phyloP scores from a whole-genome alignment of 1,284 basidiomycete species.

The Fomitopsis palustris region DNA sequence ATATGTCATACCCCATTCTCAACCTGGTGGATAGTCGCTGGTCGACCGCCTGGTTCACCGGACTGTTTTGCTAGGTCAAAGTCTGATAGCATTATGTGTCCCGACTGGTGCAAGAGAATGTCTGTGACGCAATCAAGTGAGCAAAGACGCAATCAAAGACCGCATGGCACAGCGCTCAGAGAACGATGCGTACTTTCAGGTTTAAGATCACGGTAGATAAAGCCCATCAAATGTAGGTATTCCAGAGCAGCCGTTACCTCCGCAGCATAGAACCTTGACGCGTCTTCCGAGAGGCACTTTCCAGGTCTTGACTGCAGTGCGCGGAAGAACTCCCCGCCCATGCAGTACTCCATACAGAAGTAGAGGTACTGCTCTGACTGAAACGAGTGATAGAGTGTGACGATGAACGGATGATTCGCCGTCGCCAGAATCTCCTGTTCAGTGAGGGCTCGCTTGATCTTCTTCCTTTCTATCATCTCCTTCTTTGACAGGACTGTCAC shows the following conservation, averaged over 20 bases:
- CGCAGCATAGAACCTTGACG: slow-evolving; percentile 96
- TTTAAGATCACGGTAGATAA: slow-evolving; percentile 99
- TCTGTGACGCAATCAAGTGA: slow-evolving; percentile 46
- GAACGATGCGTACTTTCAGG: slow-evolving; percentile 83
- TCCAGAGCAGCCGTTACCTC: slow-evolving; percentile 98
- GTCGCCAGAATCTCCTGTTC: slow-evolving; percentile 97
- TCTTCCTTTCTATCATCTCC: slow-evolving; percentile 98
- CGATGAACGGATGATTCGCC: slow-evolving; percentile 97
- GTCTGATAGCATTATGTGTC: slow-evolving; percentile 99
- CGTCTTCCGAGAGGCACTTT: slow-evolving; percentile 94
- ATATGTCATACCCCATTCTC: slow-evolving; percentile 74
- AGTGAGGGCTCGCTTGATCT: slow-evolving; percentile 94
- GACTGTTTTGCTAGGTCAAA: slow-evolving; percentile 99
- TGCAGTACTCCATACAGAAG: slow-evolving; percentile 99
- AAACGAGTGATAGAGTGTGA: slow-evolving; percentile 96
- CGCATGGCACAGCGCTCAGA: background rate
- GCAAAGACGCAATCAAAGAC: background rate
- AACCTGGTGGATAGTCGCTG: slow-evolving; percentile 86
- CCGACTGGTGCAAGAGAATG: slow-evolving; percentile 97
- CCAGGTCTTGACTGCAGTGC: slow-evolving; percentile 93
- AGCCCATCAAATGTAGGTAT: slow-evolving; percentile 98
- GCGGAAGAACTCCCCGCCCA: slow-evolving; percentile 99
- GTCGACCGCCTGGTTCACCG: slow-evolving; percentile 79
- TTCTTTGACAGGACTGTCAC: slow-evolving; percentile 86
- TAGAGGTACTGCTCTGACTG: slow-evolving; percentile 97